Conservation (phyloP, 306 rosid species). For the Ormosia emarginata region DNA sequence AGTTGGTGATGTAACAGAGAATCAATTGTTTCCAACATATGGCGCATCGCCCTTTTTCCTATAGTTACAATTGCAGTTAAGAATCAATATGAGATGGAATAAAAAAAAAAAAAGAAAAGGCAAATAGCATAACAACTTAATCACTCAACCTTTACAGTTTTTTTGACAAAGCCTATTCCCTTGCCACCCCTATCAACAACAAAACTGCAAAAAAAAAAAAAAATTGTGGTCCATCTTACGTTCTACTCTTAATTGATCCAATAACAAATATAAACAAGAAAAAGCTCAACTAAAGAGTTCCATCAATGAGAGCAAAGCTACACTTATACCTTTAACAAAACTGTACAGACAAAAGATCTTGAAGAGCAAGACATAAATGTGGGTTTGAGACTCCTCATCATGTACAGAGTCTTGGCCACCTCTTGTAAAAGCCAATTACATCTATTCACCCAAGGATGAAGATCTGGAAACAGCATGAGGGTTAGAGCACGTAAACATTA, state of each 20-base stretch:
- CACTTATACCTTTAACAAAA: slow-evolving; percentile 52
- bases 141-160: slow-evolving; percentile 78
- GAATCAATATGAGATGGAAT: not conserved
- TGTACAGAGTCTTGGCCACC: slow-evolving; percentile 57
- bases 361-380: slow-evolving; percentile 78
- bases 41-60: slow-evolving; percentile 97
- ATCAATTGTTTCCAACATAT: slow-evolving; percentile 67
- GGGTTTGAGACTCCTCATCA: slow-evolving; percentile 69
- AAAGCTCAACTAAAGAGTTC: not conserved
- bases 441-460: slow-evolving; percentile 90
- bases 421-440: slow-evolving; percentile 84
- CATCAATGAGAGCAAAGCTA: not conserved
- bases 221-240: slow-evolving; percentile 71
- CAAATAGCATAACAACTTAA: not conserved
- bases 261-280: not conserved
- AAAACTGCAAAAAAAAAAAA: slow-evolving; percentile 68
- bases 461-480: slow-evolving; percentile 47
- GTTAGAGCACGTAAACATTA: slow-evolving; percentile 9
- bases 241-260: slow-evolving; percentile 82
- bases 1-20: too few relatives aligned
- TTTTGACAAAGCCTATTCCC: slow-evolving; percentile 97
- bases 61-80: slow-evolving; percentile 6
- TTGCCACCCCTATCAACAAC: slow-evolving; percentile 93
- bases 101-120: not conserved
- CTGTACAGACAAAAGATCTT: slow-evolving; percentile 82